Evolutionary conservation across 2,329 filamentous ascomycete genomes (phyloP).

Genomic region (Microascus cirrosus): DNA sequence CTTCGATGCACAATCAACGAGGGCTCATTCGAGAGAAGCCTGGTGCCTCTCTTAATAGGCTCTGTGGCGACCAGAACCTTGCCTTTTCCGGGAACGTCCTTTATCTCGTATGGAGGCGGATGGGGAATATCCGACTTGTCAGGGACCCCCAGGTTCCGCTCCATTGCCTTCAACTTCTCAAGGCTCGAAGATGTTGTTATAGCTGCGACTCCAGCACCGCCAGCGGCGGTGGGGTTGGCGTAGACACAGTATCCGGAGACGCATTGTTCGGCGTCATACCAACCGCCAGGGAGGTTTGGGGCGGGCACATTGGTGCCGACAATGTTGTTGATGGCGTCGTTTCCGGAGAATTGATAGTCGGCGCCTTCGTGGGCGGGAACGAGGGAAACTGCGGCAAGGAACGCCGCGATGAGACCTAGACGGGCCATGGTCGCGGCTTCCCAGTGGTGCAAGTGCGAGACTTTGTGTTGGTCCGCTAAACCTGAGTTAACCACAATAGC

Average conservation of each 20-base stretch:
- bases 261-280: conserved; percentile 3
- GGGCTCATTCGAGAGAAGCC: conserved; percentile 1
- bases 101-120: conserved; percentile 11
- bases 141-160: background rate
- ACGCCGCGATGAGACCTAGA: background rate
- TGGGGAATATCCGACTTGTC: background rate
- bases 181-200: conserved; percentile 1
- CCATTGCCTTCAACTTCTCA: conserved; percentile 3
- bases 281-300: conserved; percentile 4
- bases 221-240: background rate
- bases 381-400: background rate
- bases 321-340: conserved; percentile 2
- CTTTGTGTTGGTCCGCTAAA: too few species aligned
- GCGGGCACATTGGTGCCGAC: background rate
- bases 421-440: background rate
- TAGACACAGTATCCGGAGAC: conserved; percentile 4
- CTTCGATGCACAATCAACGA: conserved; percentile 1
- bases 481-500: too few species aligned
- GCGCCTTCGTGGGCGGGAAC: conserved; percentile 1
- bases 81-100: conserved; percentile 12
- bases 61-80: conserved; percentile 14
- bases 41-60: conserved; percentile 10
- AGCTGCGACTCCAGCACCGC: conserved; percentile 1
- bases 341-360: conserved; percentile 5
- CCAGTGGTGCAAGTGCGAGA: too few species aligned